Percentiles rank a stretch among this genome's conserved stretches.
These are phyloP conservation scores for Lichtheimia hyalospora DNA, from an alignment of 371 early-diverging fungal species.

Conservation along the genomic window DNA sequence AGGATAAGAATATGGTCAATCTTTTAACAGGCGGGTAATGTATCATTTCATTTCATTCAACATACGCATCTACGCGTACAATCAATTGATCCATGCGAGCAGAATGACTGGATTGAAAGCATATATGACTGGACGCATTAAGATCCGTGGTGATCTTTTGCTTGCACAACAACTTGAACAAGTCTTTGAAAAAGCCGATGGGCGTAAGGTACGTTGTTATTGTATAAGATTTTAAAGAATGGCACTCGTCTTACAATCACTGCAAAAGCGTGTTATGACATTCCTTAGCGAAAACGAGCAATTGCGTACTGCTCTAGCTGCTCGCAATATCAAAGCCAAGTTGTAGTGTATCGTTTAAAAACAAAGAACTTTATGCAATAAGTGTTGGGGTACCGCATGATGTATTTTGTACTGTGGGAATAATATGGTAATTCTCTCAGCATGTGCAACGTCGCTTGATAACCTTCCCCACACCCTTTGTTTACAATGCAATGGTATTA, in stretches of 20 bases:
- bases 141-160: conserved; percentile 47
- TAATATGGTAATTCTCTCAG: no score
- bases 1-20: conserved; percentile 37
- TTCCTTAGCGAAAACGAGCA: conserved; percentile 40
- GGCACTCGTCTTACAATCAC: neutral
- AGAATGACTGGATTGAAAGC: conserved; percentile 50
- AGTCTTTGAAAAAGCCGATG: conserved; percentile 43
- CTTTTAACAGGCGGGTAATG: conserved; percentile 45
- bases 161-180: conserved; percentile 46
- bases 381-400: neutral
- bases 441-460: neutral
- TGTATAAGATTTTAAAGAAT: neutral
- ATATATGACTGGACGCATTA: conserved; percentile 42
- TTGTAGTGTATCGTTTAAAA: neutral
- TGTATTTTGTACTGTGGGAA: neutral
- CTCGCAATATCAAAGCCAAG: conserved; percentile 3
- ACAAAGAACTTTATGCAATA: neutral
- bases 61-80: neutral
- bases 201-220: conserved; percentile 32
- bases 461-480: neutral
- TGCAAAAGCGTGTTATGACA: conserved; percentile 29
- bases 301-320: conserved; percentile 1
- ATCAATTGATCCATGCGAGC: no score
- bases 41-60: neutral
- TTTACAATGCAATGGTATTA: no score